phyloP scores from a whole-genome alignment of 345 rosid genomes.

The Limnanthes douglasii region DNA sequence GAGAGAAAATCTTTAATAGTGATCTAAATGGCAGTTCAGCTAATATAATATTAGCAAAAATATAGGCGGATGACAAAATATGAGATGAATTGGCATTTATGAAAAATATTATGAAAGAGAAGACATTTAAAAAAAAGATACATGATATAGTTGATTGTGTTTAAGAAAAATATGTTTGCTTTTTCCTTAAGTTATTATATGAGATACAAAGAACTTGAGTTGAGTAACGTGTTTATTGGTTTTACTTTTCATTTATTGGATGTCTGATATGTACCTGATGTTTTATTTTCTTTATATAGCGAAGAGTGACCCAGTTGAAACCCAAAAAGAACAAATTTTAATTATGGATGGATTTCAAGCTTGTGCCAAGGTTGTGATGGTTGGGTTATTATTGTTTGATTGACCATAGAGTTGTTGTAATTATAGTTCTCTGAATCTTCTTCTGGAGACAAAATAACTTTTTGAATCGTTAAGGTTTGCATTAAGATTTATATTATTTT shows the following conservation, averaged over 20 bases:
- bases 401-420: neutral
- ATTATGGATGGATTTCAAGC: neutral
- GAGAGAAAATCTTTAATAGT: constrained; percentile 16
- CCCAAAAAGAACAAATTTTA: neutral
- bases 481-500: too few species aligned
- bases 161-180: constrained; percentile 9
- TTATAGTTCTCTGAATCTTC: too few species aligned
- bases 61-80: constrained; percentile 20
- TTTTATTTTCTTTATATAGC: constrained; percentile 4
- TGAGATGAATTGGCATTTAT: constrained; percentile 15
- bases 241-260: constrained; percentile 10
- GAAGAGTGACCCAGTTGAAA: constrained; percentile 7
- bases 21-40: constrained; percentile 17
- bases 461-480: too few species aligned
- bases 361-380: neutral
- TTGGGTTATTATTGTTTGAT: neutral
- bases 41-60: constrained; percentile 15
- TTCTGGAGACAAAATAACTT: neutral
- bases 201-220: constrained; percentile 8
- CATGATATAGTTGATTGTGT: constrained; percentile 16
- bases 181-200: constrained; percentile 10
- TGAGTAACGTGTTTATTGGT: constrained; percentile 5
- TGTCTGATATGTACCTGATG: constrained; percentile 13
- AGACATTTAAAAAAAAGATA: constrained; percentile 14
- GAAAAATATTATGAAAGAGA: constrained; percentile 16